These are phyloP conservation scores for Fremontodendron californicum DNA, from an alignment of 345 rosid species.

Conservation along the genomic window DNA sequence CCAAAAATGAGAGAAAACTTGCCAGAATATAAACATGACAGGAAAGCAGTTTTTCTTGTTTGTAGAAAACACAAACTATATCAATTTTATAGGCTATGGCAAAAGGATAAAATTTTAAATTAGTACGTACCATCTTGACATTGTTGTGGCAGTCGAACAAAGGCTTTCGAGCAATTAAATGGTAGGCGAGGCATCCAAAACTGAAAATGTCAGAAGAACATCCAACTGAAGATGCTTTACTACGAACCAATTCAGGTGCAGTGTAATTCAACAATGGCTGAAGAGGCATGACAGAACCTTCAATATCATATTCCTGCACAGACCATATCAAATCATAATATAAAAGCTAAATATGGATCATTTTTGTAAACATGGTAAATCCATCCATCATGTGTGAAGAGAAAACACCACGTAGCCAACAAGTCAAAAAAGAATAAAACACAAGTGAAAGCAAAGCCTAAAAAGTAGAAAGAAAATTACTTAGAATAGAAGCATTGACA, in stretches of 20 bases:
- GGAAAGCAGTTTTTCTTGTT: background rate
- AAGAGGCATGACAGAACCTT: slow-evolving; percentile 84
- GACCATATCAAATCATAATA: slow-evolving; percentile 19
- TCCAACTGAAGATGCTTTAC: slow-evolving; percentile 69
- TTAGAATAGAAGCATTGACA: background rate
- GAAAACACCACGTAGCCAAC: background rate
- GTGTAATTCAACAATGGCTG: slow-evolving; percentile 90
- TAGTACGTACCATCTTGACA: slow-evolving; percentile 82
- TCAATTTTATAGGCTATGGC: background rate
- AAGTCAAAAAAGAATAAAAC: background rate
- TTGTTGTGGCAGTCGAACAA: slow-evolving; percentile 93
- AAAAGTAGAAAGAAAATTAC: background rate
- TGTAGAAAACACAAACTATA: background rate
- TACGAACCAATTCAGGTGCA: slow-evolving; percentile 89
- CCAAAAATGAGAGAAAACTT: slow-evolving; percentile 2
- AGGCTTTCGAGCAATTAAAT: slow-evolving; percentile 85
- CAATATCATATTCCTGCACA: slow-evolving; percentile 86
- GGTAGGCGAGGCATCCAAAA: slow-evolving; percentile 92
- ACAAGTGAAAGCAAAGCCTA: background rate
- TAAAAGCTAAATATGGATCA: slow-evolving; percentile 7
- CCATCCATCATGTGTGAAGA: background rate
- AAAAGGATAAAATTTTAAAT: slow-evolving; percentile 1
- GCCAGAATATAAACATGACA: background rate
- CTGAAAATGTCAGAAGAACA: slow-evolving; percentile 85
- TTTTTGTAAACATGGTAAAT: background rate